phyloP scores from a whole-genome alignment of 139 green algal species.

The Tetraselmis striata region DNA sequence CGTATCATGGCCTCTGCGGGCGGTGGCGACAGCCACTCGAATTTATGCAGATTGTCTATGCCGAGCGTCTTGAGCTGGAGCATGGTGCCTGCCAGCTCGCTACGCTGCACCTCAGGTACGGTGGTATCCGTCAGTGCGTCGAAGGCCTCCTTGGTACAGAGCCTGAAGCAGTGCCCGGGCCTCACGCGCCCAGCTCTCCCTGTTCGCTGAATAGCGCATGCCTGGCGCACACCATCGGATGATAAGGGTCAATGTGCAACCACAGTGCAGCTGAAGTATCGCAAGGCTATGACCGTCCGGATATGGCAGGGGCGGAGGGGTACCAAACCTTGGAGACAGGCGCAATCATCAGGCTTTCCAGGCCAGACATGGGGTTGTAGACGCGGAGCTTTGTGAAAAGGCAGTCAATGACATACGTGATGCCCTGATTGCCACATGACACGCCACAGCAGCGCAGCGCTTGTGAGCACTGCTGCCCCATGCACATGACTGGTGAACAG shows the following conservation, averaged over 20 bases:
- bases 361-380: constrained; percentile 62
- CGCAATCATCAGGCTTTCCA: constrained; percentile 56
- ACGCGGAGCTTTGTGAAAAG: constrained; percentile 74
- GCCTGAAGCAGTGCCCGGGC: constrained; percentile 73
- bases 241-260: too few relatives aligned
- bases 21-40: constrained; percentile 87
- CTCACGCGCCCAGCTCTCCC: constrained; percentile 71
- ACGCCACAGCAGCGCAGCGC: neutral
- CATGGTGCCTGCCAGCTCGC: constrained; percentile 59
- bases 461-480: too few relatives aligned
- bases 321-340: constrained; percentile 48
- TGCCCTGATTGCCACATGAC: too few relatives aligned
- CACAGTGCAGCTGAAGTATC: too few relatives aligned
- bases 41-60: constrained; percentile 82
- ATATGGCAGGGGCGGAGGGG: too few relatives aligned
- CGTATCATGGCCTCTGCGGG: constrained; percentile 72
- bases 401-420: constrained; percentile 76
- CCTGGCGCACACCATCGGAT: constrained; percentile 25
- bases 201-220: constrained; percentile 50
- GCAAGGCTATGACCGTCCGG: too few relatives aligned
- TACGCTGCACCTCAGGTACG: constrained; percentile 67
- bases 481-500: too few relatives aligned
- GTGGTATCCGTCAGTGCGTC: constrained; percentile 6
- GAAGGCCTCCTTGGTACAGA: constrained; percentile 74
- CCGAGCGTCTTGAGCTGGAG: constrained; percentile 83